Base-by-base conservation (phyloP, 2,329 filamentous ascomycete genomes). In the Ceratocystis huliohia region DNA sequence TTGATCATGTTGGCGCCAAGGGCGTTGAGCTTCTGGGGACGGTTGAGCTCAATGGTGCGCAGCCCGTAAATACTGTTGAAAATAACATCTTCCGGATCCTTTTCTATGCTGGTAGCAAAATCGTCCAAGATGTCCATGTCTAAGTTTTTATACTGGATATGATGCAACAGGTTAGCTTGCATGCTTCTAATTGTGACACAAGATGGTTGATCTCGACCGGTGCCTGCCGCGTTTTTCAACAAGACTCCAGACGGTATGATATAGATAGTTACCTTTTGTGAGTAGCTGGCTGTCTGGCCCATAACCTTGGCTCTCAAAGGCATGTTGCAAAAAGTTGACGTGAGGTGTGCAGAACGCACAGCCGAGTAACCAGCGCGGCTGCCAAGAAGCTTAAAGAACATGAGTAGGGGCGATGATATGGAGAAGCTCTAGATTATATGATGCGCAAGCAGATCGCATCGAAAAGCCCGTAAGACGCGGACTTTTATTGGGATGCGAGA, bases 1-100 rank as follows among this genome's bases (percentile, higher is more conserved):
- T 89, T 85, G 69, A 88, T 89, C 95, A 99, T 99, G 67, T 92
- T 96, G 64, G 82, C 89, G 75, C 95, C 92, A 71, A 99, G 84
- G 30, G 93, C 88, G 78, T 99, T 97, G 75, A 91, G 83, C 79
- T 96, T 96, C 74, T 84, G 82, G 5, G 93, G 94, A 68, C 94
- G 87, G 80, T 99, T 99, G 71, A 99, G 88, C 78, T 96, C 88
- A 73, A 99, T 87, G 71, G 88, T 91, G 69, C 94, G 89, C 63
- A 97, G 83, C 70, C 94, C 94, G 76, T 94, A 96, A 72, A 88
- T 82, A 74, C 85, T 91, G 76, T 85, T 86, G 82, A 99, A 99
- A 68, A 96, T 81, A 71, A 99, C 94, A 83, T 99, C 94, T 74
- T 96, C 87, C 69, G 87, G 81, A 65, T 91, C 33, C 37, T 63